Percentiles rank a stretch among this genome's conserved stretches.
Conservation (phyloP, 345 rosid genomes). For the Jatropha curcas region DNA sequence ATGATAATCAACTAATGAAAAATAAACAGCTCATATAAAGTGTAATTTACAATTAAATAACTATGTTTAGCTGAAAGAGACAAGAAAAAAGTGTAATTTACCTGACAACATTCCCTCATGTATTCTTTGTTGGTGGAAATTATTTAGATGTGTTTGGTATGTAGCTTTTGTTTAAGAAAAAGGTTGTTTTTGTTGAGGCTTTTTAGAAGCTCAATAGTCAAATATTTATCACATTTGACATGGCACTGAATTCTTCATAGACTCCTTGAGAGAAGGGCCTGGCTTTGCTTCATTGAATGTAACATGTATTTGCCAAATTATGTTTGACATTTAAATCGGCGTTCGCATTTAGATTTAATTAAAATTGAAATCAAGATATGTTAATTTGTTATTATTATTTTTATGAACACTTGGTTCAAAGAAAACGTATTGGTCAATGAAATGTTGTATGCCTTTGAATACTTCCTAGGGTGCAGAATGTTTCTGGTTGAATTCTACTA, state of each 20-base stretch:
- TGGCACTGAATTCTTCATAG: not conserved
- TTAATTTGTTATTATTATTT: too few species aligned
- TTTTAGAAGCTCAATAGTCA: not conserved
- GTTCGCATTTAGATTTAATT: not conserved
- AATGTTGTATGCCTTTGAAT: not conserved
- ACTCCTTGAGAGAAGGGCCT: not conserved
- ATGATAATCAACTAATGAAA: not conserved
- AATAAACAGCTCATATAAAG: not conserved
- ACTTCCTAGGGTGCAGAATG: not conserved
- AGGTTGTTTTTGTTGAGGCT: not conserved
- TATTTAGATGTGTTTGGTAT: not conserved
- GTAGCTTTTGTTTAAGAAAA: not conserved
- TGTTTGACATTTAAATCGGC: not conserved
- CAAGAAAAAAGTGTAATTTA: too few species aligned
- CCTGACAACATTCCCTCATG: not conserved
- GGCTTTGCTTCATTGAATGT: not conserved
- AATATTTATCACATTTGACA: not conserved
- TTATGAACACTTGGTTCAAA: too few species aligned
- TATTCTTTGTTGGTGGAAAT: not conserved
- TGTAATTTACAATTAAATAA: not conserved
- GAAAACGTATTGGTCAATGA: not conserved
- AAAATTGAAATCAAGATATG: too few species aligned
- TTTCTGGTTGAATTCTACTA: not conserved
- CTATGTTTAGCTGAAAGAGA: not conserved
- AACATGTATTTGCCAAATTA: not conserved